phyloP scores from a whole-genome alignment of 345 rosid species.

The Clausena lansium region DNA sequence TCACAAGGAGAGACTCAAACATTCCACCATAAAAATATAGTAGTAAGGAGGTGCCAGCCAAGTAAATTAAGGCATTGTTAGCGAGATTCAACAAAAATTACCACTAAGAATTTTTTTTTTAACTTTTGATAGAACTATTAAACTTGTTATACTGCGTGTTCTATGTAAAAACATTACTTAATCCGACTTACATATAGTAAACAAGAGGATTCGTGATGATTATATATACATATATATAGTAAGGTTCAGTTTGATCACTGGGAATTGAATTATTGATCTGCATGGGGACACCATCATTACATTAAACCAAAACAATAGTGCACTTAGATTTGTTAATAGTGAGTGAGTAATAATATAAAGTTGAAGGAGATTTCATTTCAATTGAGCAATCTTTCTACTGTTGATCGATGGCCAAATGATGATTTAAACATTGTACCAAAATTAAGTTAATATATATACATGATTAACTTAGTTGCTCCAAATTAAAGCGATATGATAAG shows the following conservation, averaged over 20 bases:
- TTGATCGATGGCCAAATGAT: background rate
- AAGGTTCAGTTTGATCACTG: background rate
- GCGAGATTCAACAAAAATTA: too few relatives aligned
- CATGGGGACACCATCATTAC: slow-evolving; percentile 6
- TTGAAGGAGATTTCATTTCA: background rate
- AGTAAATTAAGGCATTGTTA: too few relatives aligned
- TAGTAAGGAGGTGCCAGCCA: too few relatives aligned
- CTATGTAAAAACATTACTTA: too few relatives aligned
- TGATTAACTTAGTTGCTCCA: slow-evolving; percentile 1
- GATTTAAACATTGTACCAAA: background rate
- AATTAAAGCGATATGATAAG: background rate
- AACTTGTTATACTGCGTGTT: too few relatives aligned
- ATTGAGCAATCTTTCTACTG: background rate
- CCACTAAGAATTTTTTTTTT: too few relatives aligned
- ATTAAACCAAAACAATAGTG: background rate
- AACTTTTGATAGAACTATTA: too few relatives aligned
- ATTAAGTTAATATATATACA: background rate
- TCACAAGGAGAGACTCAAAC: too few relatives aligned
- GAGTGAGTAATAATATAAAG: background rate
- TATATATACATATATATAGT: background rate
- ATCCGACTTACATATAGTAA: too few relatives aligned
- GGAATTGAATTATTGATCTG: background rate
- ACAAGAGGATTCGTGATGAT: background rate
- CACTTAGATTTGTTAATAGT: background rate
- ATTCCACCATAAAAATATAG: too few relatives aligned